A percentile compares a stretch with the other conserved stretches of the same genome.
Evolutionary conservation across 1,284 basidiomycete species (phyloP).

Genomic region (Wallemia ichthyophaga): DNA sequence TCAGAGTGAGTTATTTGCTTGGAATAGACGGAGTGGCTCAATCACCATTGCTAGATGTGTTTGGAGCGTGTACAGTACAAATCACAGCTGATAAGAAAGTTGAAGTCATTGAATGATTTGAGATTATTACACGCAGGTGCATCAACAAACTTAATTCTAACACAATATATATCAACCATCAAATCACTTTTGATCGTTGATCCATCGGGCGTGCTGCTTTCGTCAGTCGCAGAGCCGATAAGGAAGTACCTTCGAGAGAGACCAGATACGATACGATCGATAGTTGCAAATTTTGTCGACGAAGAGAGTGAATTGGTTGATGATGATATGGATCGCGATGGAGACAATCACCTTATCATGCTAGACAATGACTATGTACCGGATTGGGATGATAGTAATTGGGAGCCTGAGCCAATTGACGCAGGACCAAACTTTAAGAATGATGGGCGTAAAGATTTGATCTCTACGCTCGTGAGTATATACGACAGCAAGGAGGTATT

Average conservation of each 20-base stretch:
- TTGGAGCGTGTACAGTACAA: conserved; percentile 2
- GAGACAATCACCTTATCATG: conserved; percentile 19
- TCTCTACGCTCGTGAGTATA: conserved; percentile 79
- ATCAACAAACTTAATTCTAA: conserved; percentile 68
- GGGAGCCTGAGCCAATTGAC: conserved; percentile 79
- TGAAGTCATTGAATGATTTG: conserved; percentile 25
- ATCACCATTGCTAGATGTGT: conserved; percentile 4
- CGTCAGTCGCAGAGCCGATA: conserved; percentile 70
- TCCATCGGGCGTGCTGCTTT: conserved; percentile 65
- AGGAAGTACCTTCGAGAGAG: conserved; percentile 54
- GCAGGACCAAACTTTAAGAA: conserved; percentile 73
- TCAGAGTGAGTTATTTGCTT: conserved; percentile 38
- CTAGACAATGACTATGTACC: conserved; percentile 31
- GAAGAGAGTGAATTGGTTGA: conserved; percentile 32
- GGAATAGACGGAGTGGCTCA: no score
- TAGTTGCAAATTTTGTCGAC: conserved; percentile 67
- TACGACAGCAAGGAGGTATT: conserved; percentile 84
- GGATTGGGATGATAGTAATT: conserved; percentile 57
- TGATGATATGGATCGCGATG: conserved; percentile 7
- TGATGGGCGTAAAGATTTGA: conserved; percentile 59
- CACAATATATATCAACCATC: conserved; percentile 83
- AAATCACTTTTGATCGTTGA: conserved; percentile 68
- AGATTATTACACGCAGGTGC: conserved; percentile 85
- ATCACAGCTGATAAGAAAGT: conserved; percentile 1
- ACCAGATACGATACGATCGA: conserved; percentile 66